Percentiles rank a stretch among this genome's conserved stretches.
Conservation (phyloP, 805 yeast genomes). For the Candida rishiriensis region DNA sequence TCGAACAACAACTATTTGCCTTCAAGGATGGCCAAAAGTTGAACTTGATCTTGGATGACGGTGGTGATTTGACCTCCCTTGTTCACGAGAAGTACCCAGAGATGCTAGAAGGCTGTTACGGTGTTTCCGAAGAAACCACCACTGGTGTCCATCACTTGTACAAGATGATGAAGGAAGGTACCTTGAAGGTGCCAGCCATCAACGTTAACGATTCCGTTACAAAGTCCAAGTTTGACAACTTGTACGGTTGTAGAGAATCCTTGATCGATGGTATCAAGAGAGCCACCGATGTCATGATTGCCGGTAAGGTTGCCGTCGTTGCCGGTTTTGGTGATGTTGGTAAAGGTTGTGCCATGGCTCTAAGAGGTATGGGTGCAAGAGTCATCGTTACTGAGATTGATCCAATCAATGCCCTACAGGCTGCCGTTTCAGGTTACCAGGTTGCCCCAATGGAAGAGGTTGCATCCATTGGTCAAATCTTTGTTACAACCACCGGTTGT, state of each 20-base stretch:
- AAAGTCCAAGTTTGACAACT: slow-evolving; percentile 98
- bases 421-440: slow-evolving; percentile 98
- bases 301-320: slow-evolving; percentile 98
- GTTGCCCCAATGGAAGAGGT: slow-evolving; percentile 94
- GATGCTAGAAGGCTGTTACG: slow-evolving; percentile 90
- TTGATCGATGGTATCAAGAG: slow-evolving; percentile 98
- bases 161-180: slow-evolving; percentile 86
- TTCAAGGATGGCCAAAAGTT: slow-evolving; percentile 94
- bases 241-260: slow-evolving; percentile 99
- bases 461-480: slow-evolving; percentile 89
- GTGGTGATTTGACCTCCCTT: slow-evolving; percentile 96
- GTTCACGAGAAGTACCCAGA: slow-evolving; percentile 99
- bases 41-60: slow-evolving; percentile 97
- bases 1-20: slow-evolving; percentile 97
- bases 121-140: slow-evolving; percentile 98
- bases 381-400: slow-evolving; percentile 96
- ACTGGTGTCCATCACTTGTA: slow-evolving; percentile 99
- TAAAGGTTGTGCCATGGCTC: slow-evolving; percentile 99
- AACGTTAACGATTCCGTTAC: slow-evolving; percentile 98
- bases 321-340: slow-evolving; percentile 99
- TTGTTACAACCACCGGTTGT: slow-evolving; percentile 99
- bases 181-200: slow-evolving; percentile 97
- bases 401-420: slow-evolving; percentile 98
- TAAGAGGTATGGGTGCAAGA: slow-evolving; percentile 98
- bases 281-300: slow-evolving; percentile 99